These are phyloP conservation scores for Diversispora eburnea DNA, from an alignment of 192 early-diverging fungal genomes.

Conservation along the genomic window DNA sequence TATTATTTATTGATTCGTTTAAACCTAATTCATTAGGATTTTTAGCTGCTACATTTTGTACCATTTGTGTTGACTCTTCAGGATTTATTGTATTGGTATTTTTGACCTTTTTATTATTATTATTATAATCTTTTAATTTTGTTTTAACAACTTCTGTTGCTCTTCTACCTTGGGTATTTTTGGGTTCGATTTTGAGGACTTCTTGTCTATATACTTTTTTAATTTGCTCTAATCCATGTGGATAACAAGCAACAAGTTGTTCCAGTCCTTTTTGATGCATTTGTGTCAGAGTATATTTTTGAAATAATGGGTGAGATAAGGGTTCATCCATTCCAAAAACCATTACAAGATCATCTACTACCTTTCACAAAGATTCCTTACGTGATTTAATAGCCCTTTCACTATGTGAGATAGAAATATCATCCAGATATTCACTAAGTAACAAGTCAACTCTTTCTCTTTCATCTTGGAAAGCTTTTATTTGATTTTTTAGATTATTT, in stretches of 20 bases:
- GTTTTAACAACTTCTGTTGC: background rate
- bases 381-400: background rate
- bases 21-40: no score
- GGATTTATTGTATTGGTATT: no score
- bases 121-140: background rate
- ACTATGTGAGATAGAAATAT: background rate
- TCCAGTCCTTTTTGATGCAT: background rate
- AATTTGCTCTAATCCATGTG: background rate
- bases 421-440: background rate
- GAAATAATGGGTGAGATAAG: background rate
- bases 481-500: no score
- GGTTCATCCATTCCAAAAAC: background rate
- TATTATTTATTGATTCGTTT: no score
- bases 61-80: no score
- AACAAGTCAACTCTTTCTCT: background rate
- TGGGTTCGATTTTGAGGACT: background rate
- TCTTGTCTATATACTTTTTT: background rate
- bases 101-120: no score
- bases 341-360: background rate
- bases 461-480: no score
- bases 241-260: background rate
- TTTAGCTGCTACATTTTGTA: no score
- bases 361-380: background rate
- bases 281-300: background rate
- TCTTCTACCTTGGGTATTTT: no score